phyloP scores from a whole-genome alignment of 495 filamentous ascomycete genomes.

The Saxophila tyrrhenica region DNA sequence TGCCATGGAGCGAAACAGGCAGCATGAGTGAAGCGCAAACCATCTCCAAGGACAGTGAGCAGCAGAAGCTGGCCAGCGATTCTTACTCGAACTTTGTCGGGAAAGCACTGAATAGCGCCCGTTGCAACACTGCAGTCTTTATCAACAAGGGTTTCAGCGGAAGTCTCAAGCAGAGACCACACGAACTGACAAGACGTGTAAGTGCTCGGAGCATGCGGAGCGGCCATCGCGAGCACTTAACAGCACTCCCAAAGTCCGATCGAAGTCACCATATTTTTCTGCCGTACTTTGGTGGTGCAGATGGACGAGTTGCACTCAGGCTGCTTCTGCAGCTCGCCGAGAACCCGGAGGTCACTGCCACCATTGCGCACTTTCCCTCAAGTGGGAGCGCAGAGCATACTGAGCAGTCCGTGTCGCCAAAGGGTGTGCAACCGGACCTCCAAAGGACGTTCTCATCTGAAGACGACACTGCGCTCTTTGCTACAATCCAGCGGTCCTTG shows the following conservation, averaged over 20 bases:
- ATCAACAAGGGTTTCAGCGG: conserved; percentile 64
- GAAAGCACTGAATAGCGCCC: conserved; percentile 46
- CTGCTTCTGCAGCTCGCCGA: conserved; percentile 71
- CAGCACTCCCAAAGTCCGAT: conserved; percentile 41
- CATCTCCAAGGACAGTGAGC: conserved; percentile 32
- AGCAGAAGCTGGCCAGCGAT: conserved; percentile 22
- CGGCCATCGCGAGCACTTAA: conserved; percentile 24
- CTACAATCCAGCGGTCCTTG: conserved; percentile 50
- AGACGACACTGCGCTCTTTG: conserved; percentile 51
- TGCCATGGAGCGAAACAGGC: conserved; percentile 87
- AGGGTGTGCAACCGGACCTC: conserved; percentile 6
- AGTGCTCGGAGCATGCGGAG: conserved; percentile 51
- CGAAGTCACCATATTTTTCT: conserved; percentile 78
- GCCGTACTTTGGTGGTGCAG: conserved; percentile 74
- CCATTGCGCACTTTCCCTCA: conserved; percentile 44
- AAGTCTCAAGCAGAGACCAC: conserved; percentile 27
- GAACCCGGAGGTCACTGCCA: conserved; percentile 65
- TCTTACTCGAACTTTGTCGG: conserved; percentile 37
- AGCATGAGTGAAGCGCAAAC: conserved; percentile 47
- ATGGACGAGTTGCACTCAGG: conserved; percentile 71
- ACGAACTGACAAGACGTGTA: conserved; percentile 34
- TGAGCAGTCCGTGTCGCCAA: conserved; percentile 15
- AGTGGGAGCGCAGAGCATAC: conserved; percentile 23
- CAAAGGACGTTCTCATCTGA: conserved; percentile 1
- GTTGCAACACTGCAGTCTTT: conserved; percentile 68